Percentiles rank a stretch among this genome's conserved stretches.
phyloP scores from a whole-genome alignment of 139 green algal species.

The Chlorella sp. region DNA sequence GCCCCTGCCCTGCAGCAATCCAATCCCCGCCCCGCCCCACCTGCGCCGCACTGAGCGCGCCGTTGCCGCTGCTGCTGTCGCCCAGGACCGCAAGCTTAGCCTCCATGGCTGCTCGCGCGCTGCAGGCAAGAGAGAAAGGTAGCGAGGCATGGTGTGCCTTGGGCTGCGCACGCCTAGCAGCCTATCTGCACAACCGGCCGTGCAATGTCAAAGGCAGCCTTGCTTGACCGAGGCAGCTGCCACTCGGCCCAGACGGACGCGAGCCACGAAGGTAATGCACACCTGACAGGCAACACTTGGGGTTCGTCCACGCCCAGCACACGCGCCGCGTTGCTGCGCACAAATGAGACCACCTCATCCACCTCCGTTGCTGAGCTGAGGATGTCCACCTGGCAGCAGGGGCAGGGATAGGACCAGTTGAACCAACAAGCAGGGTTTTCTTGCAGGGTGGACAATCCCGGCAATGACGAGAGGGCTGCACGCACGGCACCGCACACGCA shows the following conservation, averaged over 20 bases:
- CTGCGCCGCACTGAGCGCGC: constrained; percentile 35
- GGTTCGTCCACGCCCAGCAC: constrained; percentile 70
- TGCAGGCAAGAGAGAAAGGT: neutral
- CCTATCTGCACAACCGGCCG: too few relatives aligned
- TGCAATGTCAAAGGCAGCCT: neutral
- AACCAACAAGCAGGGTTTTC: too few relatives aligned
- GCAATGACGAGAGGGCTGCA: too few relatives aligned
- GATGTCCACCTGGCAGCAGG: constrained; percentile 71
- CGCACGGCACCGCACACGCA: too few relatives aligned
- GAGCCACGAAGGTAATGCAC: too few relatives aligned
- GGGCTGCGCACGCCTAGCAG: too few relatives aligned
- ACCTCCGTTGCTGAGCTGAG: constrained; percentile 75
- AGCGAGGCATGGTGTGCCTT: too few relatives aligned
- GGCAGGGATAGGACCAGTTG: too few relatives aligned
- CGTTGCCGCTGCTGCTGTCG: constrained; percentile 44
- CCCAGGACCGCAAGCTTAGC: constrained; percentile 62
- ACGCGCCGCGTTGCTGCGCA: constrained; percentile 75
- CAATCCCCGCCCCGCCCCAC: too few relatives aligned
- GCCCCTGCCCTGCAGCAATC: too few relatives aligned
- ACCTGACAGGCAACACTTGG: constrained; percentile 71
- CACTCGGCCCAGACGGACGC: too few relatives aligned
- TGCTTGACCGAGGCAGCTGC: neutral
- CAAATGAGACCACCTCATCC: constrained; percentile 79
- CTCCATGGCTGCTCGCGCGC: constrained; percentile 57
- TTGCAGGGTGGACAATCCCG: neutral